Evolutionary conservation across 352 stramenopile genomes (phyloP).

Genomic region (Phytophthora pistaciae): DNA sequence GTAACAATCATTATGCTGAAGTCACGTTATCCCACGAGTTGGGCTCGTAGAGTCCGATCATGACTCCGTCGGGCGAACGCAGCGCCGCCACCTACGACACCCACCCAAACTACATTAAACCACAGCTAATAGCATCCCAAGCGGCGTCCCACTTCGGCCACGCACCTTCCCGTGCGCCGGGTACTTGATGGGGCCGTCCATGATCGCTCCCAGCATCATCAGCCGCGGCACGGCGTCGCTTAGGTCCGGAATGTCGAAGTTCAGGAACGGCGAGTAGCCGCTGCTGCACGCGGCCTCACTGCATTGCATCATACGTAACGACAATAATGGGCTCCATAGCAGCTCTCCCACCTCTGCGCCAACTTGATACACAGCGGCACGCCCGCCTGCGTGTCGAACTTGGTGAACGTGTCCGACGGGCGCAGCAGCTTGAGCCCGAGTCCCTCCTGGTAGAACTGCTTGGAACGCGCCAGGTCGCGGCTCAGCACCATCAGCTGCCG

Average conservation of each 20-base stretch:
- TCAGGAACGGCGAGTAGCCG: conserved; percentile 92
- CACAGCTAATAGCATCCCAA: too few species aligned
- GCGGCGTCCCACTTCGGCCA: too few species aligned
- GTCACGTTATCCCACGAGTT: conserved; percentile 90
- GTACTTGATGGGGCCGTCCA: conserved; percentile 95
- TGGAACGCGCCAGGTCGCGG: conserved; percentile 81
- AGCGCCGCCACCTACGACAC: conserved; percentile 77
- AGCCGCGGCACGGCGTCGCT: conserved; percentile 87
- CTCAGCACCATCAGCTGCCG: conserved; percentile 88
- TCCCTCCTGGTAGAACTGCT: conserved; percentile 87
- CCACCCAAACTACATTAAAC: too few species aligned
- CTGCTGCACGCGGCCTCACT: conserved; percentile 85
- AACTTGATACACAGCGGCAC: conserved; percentile 85
- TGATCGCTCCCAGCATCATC: conserved; percentile 88
- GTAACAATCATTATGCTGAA: conserved; percentile 61
- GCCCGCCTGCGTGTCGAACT: conserved; percentile 75
- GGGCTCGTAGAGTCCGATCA: conserved; percentile 93
- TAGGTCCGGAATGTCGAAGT: conserved; percentile 92
- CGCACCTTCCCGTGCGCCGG: conserved; percentile 87
- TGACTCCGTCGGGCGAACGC: conserved; percentile 91
- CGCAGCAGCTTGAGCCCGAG: conserved; percentile 79
- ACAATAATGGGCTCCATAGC: too few species aligned
- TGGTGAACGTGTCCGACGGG: conserved; percentile 82
- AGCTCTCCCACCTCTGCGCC: conserved; percentile 65
- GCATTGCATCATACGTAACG: conserved; percentile 8